Conservation (phyloP, 2,329 filamentous ascomycete species). For the Xylariales sp. region DNA sequence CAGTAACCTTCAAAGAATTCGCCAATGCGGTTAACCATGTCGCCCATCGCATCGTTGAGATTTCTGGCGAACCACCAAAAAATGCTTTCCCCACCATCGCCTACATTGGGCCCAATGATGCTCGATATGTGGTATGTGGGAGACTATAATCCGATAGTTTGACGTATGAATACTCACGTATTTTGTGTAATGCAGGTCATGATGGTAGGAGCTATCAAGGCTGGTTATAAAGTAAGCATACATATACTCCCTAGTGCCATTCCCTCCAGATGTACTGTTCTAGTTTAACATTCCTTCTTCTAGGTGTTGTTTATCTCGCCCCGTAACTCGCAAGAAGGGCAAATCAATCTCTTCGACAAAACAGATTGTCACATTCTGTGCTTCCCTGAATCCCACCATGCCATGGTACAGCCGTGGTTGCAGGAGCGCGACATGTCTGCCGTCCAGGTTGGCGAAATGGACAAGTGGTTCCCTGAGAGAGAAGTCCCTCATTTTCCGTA, state of each 20-base stretch:
- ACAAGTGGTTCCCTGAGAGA: conserved; percentile 31
- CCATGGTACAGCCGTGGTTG: conserved; percentile 30
- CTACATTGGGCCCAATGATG: conserved; percentile 38
- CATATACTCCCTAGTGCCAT: conserved; percentile 4
- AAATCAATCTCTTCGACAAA: conserved; percentile 37
- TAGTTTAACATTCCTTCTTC: too few relatives aligned
- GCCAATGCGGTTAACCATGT: conserved; percentile 35
- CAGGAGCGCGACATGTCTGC: conserved; percentile 32
- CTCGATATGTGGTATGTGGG: conserved; percentile 16
- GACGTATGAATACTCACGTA: too few relatives aligned
- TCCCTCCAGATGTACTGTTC: not conserved
- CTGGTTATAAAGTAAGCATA: conserved; percentile 28
- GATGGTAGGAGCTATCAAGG: conserved; percentile 19
- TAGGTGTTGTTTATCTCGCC: conserved; percentile 39
- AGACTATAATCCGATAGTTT: too few relatives aligned
- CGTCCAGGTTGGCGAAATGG: conserved; percentile 25
- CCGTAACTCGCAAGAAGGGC: conserved; percentile 39
- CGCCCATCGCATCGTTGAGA: conserved; percentile 27
- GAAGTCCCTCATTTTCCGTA: conserved; percentile 31
- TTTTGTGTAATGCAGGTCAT: conserved; percentile 6
- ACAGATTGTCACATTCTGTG: conserved; percentile 36
- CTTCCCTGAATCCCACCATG: conserved; percentile 24
- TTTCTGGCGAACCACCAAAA: conserved; percentile 17
- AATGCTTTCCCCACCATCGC: conserved; percentile 32
- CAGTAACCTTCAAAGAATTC: conserved; percentile 30